These are phyloP conservation scores for Rehmannia glutinosa DNA, from an alignment of 257 asterid genomes.

Conservation along the genomic window DNA sequence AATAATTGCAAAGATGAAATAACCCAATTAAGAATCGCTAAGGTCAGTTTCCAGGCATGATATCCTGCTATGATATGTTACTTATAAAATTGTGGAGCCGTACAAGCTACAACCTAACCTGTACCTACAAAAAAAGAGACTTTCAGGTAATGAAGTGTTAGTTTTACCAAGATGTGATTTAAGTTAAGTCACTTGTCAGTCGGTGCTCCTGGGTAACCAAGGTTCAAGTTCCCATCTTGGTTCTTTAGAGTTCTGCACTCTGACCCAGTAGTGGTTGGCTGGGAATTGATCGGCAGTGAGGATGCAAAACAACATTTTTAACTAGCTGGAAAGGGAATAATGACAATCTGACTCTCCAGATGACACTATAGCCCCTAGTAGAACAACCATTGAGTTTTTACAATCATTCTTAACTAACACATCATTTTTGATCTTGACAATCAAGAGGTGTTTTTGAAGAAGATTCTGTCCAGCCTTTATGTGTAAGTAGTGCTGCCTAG, in stretches of 20 bases:
- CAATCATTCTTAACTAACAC: too few species aligned
- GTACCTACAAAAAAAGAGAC: neutral
- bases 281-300: neutral
- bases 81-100: neutral
- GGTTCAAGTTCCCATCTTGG: neutral
- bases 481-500: neutral
- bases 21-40: slow-evolving; percentile 9
- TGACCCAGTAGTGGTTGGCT: neutral
- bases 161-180: neutral
- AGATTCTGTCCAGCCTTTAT: neutral
- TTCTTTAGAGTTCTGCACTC: neutral
- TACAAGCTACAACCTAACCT: neutral
- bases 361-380: neutral
- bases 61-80: slow-evolving; percentile 7
- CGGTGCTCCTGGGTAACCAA: neutral
- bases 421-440: neutral
- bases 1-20: neutral
- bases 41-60: neutral
- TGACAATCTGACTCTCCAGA: neutral
- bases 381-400: neutral
- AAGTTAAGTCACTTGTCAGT: neutral
- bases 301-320: neutral
- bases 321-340: neutral
- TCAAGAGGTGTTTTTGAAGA: neutral
- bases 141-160: neutral